Evolutionary conservation across 1,284 basidiomycete genomes (phyloP).

Genomic region (Heterobasidion occidentale): DNA sequence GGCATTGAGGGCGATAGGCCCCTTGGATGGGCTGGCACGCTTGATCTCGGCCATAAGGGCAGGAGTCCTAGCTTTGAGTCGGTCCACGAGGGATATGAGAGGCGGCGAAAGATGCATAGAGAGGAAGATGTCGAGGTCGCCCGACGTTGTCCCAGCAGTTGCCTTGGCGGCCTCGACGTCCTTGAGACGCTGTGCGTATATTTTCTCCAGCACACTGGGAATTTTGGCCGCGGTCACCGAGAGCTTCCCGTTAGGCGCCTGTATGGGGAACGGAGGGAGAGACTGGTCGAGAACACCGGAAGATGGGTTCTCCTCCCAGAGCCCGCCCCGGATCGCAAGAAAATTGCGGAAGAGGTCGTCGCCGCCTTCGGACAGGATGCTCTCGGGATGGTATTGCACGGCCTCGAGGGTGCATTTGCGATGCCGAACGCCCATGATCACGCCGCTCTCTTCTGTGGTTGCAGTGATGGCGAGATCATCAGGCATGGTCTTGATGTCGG

Average conservation of each 20-base stretch:
- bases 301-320: constrained; percentile 82
- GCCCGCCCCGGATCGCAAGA: constrained; percentile 73
- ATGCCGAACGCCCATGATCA: constrained; percentile 98
- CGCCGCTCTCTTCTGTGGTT: constrained; percentile 81
- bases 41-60: constrained; percentile 93
- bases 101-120: constrained; percentile 78
- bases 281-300: constrained; percentile 54
- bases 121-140: constrained; percentile 64
- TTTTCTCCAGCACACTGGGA: constrained; percentile 73
- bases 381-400: constrained; percentile 98
- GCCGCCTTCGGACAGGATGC: constrained; percentile 86
- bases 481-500: constrained; percentile 75
- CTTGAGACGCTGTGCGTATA: constrained; percentile 51
- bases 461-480: constrained; percentile 78
- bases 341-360: constrained; percentile 83
- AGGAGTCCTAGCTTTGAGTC: constrained; percentile 44
- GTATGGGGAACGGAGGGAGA: constrained; percentile 57
- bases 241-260: constrained; percentile 30
- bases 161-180: constrained; percentile 50
- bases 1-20: constrained; percentile 72
- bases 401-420: constrained; percentile 83
- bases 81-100: constrained; percentile 62
- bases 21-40: constrained; percentile 90
- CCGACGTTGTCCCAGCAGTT: constrained; percentile 66
- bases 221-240: constrained; percentile 37